phyloP scores from a whole-genome alignment of 2,329 filamentous ascomycete genomes.

The Xylaria sp. region DNA sequence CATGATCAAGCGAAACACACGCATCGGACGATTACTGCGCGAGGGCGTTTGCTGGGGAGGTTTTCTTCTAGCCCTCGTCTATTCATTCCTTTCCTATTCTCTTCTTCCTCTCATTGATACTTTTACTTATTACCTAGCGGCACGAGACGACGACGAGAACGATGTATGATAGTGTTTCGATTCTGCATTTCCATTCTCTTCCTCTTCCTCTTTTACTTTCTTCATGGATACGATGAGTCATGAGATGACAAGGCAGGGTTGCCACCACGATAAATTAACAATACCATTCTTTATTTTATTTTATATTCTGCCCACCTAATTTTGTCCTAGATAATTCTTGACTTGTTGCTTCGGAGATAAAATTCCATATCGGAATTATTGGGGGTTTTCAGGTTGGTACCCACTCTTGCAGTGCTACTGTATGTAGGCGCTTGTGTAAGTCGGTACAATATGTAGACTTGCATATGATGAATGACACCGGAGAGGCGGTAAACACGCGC shows the following conservation, averaged over 20 bases:
- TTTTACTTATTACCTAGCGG: conserved; percentile 13
- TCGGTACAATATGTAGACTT: no score
- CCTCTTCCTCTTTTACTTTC: neutral
- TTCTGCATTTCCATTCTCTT: neutral
- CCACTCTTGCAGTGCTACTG: no score
- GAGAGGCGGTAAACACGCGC: neutral
- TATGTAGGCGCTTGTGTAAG: no score
- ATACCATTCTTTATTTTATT: conserved; percentile 7
- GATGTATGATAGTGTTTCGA: conserved; percentile 30
- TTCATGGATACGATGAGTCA: conserved; percentile 2
- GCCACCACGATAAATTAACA: neutral
- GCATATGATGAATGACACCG: no score
- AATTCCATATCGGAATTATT: neutral
- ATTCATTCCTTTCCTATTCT: conserved; percentile 12
- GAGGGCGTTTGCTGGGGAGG: conserved; percentile 28
- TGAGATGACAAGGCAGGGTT: conserved; percentile 3
- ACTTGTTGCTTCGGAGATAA: neutral
- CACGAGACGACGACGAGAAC: conserved; percentile 23
- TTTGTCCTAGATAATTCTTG: no score
- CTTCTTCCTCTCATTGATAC: neutral
- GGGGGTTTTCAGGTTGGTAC: no score
- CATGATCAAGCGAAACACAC: conserved; percentile 20
- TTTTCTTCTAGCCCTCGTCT: conserved; percentile 12
- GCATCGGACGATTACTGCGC: conserved; percentile 28
- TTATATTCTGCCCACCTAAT: no score